Conservation (phyloP, 2,329 filamentous ascomycete genomes). For the Chaetomium sp. region DNA sequence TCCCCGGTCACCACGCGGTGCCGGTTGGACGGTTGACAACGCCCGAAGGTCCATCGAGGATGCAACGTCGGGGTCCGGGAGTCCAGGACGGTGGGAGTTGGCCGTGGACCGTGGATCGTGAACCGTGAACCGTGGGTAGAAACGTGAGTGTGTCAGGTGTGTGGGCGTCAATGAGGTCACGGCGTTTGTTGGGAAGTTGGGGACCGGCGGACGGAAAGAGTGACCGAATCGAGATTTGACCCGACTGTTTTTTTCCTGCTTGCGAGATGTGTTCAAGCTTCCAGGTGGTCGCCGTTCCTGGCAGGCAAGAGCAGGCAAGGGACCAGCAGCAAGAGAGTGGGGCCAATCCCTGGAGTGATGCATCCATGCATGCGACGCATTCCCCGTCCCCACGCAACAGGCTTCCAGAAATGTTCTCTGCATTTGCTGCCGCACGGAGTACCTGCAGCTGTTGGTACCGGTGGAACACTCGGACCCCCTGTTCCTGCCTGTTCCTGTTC, state of each 20-base stretch:
- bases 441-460: constrained; percentile 6
- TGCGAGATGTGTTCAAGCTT: too few relatives aligned
- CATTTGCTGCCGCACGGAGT: background rate
- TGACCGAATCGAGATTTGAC: background rate
- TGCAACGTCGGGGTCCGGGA: constrained; percentile 1
- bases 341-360: background rate
- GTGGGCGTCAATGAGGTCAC: background rate
- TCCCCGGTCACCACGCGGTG: constrained; percentile 16
- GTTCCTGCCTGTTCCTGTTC: too few relatives aligned
- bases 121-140: too few relatives aligned
- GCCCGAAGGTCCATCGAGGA: background rate
- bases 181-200: background rate
- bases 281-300: too few relatives aligned
- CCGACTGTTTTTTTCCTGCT: background rate
- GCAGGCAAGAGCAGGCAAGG: too few relatives aligned
- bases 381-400: background rate
- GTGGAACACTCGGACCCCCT: too few relatives aligned
- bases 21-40: constrained; percentile 15
- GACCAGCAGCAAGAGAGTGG: too few relatives aligned
- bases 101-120: too few relatives aligned
- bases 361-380: background rate
- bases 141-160: background rate
- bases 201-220: background rate
- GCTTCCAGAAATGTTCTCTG: constrained; percentile 11
- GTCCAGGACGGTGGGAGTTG: too few relatives aligned